A percentile compares a stretch with the other conserved stretches of the same genome.
Conservation (phyloP, 2,329 filamentous ascomycete species). For the Chaetomium strumarium region DNA sequence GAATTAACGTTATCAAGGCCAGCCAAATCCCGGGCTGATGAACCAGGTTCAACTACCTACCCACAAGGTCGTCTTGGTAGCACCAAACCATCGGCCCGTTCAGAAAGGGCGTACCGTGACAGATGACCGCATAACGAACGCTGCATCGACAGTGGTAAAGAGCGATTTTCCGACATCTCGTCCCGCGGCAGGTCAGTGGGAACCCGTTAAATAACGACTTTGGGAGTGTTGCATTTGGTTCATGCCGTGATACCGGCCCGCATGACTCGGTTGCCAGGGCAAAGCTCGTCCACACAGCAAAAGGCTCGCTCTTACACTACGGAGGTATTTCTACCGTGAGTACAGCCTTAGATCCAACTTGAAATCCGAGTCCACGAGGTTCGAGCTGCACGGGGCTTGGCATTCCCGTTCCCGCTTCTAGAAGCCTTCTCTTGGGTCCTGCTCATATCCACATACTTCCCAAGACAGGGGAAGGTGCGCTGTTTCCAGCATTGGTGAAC, state of each 20-base stretch:
- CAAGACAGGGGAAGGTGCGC: not conserved
- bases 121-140: too few relatives aligned
- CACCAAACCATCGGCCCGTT: too few relatives aligned
- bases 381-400: slow-evolving; percentile 2
- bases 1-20: too few relatives aligned
- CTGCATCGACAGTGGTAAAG: too few relatives aligned
- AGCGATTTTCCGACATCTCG: too few relatives aligned
- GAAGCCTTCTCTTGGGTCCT: slow-evolving; percentile 7
- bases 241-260: not conserved
- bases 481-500: not conserved
- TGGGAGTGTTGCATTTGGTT: not conserved
- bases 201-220: too few relatives aligned
- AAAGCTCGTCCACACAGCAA: not conserved
- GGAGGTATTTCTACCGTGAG: not conserved
- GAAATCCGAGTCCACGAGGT: not conserved
- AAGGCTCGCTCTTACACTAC: not conserved
- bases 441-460: not conserved
- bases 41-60: too few relatives aligned
- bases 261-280: not conserved
- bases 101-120: too few relatives aligned
- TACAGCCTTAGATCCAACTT: not conserved
- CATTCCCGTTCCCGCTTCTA: slow-evolving; percentile 12
- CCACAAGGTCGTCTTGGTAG: too few relatives aligned
- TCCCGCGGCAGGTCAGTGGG: too few relatives aligned
- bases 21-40: too few relatives aligned